These are phyloP conservation scores for Melanopsichium pennsylvanicum DNA, from an alignment of 1,284 basidiomycete species.

Conservation along the genomic window DNA sequence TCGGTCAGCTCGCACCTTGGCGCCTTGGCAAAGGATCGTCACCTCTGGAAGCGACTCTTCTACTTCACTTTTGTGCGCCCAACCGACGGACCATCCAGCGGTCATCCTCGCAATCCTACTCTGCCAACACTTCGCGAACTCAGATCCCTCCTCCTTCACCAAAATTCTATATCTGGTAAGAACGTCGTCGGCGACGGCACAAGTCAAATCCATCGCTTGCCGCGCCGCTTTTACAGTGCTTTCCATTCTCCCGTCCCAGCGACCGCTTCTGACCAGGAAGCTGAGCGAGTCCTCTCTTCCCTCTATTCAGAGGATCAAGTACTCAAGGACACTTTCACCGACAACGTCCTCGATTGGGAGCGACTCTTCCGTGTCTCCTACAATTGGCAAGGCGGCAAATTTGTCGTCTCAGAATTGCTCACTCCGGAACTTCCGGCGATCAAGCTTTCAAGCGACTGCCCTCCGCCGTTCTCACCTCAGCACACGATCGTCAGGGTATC, in stretches of 20 bases:
- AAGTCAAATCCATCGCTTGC: slow-evolving; percentile 13
- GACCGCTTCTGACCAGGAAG: background rate
- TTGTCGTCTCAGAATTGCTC: slow-evolving; percentile 28
- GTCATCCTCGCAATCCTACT: background rate
- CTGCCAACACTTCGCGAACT: slow-evolving; percentile 37
- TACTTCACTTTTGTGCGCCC: slow-evolving; percentile 29
- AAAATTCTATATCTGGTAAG: slow-evolving; percentile 16
- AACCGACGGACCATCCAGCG: background rate
- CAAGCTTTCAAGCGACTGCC: background rate
- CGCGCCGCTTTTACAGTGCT: slow-evolving; percentile 14
- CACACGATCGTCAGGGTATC: slow-evolving; percentile 33
- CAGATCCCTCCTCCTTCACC: slow-evolving; percentile 31
- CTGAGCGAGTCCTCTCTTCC: background rate
- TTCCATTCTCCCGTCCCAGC: background rate
- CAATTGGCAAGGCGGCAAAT: slow-evolving; percentile 46
- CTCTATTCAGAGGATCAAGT: background rate
- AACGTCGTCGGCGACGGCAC: slow-evolving; percentile 13
- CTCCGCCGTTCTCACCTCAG: background rate
- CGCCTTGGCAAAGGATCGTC: slow-evolving; percentile 33
- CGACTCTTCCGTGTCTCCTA: slow-evolving; percentile 35
- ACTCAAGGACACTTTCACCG: background rate
- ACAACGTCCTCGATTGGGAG: slow-evolving; percentile 40
- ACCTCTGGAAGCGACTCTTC: slow-evolving; percentile 42
- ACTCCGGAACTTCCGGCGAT: background rate
- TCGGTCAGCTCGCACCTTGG: slow-evolving; percentile 18